Evolutionary conservation across 257 asterid genomes (phyloP).

Genomic region (Fraxinus pennsylvanica): DNA sequence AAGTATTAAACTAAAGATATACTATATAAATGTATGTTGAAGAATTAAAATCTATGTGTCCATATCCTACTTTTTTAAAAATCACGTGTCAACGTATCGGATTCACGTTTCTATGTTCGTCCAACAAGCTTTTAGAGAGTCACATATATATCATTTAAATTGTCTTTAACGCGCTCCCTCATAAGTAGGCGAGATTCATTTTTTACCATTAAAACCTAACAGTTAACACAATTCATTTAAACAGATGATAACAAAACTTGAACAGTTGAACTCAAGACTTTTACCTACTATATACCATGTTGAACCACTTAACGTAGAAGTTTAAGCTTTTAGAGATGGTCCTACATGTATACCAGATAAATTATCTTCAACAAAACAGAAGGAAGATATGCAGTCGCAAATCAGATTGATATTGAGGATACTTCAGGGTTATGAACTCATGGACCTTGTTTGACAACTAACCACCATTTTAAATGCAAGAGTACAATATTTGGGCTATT

Average conservation of each 20-base stretch:
- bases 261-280: no score
- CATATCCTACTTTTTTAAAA: no score
- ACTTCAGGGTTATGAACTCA: not conserved
- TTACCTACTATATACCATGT: no score
- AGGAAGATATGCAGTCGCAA: not conserved
- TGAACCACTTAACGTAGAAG: not conserved
- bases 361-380: not conserved
- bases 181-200: no score
- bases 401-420: not conserved
- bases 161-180: not conserved
- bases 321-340: not conserved
- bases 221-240: no score
- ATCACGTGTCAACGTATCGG: no score
- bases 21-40: no score
- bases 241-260: no score
- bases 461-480: not conserved
- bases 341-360: not conserved
- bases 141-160: not conserved
- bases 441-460: not conserved
- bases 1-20: no score
- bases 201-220: no score
- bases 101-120: no score
- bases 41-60: no score
- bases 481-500: not conserved
- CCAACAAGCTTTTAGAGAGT: not conserved